Base-by-base conservation (phyloP, 306 rosid genomes). In the Neltuma alba region DNA sequence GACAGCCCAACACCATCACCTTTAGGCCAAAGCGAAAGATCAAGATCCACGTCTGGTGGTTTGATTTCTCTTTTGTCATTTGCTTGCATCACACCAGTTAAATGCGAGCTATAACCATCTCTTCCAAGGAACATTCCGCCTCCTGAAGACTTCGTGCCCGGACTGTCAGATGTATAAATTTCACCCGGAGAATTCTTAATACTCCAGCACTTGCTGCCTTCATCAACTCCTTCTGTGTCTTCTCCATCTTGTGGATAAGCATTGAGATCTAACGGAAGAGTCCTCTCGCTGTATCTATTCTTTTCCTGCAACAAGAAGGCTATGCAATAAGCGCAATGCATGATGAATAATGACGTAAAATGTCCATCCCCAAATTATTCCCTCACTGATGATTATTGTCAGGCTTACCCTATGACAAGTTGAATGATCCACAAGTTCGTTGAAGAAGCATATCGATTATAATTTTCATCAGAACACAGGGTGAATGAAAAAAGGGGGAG, bases 161-260 rank as follows among this genome's bases (percentile, higher is more conserved):
- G 30, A 42, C 16, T n/a, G 7, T 72, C 72, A 60, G 11, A 36
- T 60, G 62, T 28, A 15, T 31, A 21, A 79, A 34, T 47, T 44
- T 41, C 55, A 68, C 36, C 34, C 0, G 15, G 21, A 55, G 36
- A 25, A 42, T 28, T 7, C 14, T 25, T 41, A 15, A 41, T 6
- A 44, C 50, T 44, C 20, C 16, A 44, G 18, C 50, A 44, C 20
- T 44, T 14, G 50, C 50, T 18, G 5, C 5, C 50, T 44, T 44
- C 31, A 68, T 44, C 66, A 71, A n/a, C 42, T 60, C 55, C 50
- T 44, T 2, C 68, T 34, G 34, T 37, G 40, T 60, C 55, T 11
- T 45, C 78, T 3, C 10, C 55, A 33, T 69, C 73, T 60, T 58
- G 10, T 44, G 81, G 81, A 75, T 36, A 25, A 69, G 36, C 76